Evolutionary conservation across 176 grass and related monocot species (phyloP).

Genomic region (Ensete glaucum): DNA sequence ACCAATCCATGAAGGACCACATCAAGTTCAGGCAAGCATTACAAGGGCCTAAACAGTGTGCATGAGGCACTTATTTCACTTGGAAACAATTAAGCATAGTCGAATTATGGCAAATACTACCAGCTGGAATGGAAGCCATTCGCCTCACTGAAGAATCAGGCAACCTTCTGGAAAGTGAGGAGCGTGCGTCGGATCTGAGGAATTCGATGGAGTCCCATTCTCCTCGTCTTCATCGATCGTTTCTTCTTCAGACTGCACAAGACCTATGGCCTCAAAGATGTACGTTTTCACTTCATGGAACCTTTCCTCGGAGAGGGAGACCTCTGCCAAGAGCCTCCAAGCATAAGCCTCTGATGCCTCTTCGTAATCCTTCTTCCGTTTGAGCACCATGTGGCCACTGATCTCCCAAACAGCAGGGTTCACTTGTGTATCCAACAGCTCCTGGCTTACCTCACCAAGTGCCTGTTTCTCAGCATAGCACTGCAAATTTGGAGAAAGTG

Average conservation of each 20-base stretch:
- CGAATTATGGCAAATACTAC: neutral
- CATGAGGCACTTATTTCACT: neutral
- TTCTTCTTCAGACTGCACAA: neutral
- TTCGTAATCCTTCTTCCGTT: slow-evolving; percentile 16
- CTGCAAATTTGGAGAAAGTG: neutral
- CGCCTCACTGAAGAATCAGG: neutral
- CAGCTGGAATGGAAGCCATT: neutral
- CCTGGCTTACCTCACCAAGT: neutral
- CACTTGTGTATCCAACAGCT: slow-evolving; percentile 9
- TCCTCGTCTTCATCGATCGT: neutral
- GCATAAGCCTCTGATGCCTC: slow-evolving; percentile 13
- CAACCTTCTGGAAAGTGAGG: neutral
- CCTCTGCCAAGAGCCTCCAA: slow-evolving; percentile 17
- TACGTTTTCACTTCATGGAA: slow-evolving; percentile 10
- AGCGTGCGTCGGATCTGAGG: neutral
- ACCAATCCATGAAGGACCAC: too few species aligned
- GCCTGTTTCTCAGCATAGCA: slow-evolving; percentile 15
- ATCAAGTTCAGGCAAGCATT: too few species aligned
- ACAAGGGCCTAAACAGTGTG: too few species aligned
- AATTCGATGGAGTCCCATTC: neutral
- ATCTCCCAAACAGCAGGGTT: slow-evolving; percentile 18
- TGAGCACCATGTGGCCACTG: slow-evolving; percentile 14
- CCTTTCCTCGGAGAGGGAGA: slow-evolving; percentile 9
- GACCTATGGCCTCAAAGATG: slow-evolving; percentile 1
- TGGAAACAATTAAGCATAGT: neutral